These are phyloP conservation scores for Murraya paniculata DNA, from an alignment of 345 rosid species.

Conservation along the genomic window DNA sequence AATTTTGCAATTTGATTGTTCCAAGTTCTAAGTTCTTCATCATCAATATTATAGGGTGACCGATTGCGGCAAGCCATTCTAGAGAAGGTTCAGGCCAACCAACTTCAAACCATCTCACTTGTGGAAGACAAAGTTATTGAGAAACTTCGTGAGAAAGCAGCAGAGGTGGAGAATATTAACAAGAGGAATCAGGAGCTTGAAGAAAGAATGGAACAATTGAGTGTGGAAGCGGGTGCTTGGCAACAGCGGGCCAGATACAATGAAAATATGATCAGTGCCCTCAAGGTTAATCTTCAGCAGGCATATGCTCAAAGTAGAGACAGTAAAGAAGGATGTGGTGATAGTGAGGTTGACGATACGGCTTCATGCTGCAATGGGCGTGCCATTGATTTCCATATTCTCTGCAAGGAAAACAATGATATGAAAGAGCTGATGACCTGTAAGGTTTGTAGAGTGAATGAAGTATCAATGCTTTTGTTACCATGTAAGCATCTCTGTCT, in stretches of 20 bases:
- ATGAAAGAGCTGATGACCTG: slow-evolving; percentile 57
- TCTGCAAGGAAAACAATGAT: slow-evolving; percentile 37
- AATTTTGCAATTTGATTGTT: not conserved
- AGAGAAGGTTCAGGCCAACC: slow-evolving; percentile 60
- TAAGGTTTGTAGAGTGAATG: slow-evolving; percentile 68
- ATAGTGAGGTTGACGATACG: slow-evolving; percentile 85
- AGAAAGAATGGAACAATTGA: slow-evolving; percentile 63
- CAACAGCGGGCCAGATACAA: slow-evolving; percentile 69
- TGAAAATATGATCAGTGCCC: slow-evolving; percentile 65
- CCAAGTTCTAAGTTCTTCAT: slow-evolving; percentile 10
- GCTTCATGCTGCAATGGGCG: slow-evolving; percentile 77
- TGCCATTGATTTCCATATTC: slow-evolving; percentile 46
- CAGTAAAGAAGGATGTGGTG: slow-evolving; percentile 84
- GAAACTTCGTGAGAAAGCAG: slow-evolving; percentile 72
- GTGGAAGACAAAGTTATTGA: slow-evolving; percentile 55
- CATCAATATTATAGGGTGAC: slow-evolving; percentile 45
- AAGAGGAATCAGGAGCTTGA: slow-evolving; percentile 76
- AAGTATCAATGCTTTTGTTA: slow-evolving; percentile 74
- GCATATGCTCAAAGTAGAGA: slow-evolving; percentile 62
- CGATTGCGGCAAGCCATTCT: slow-evolving; percentile 49
- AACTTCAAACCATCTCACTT: slow-evolving; percentile 52
- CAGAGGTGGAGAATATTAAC: slow-evolving; percentile 63
- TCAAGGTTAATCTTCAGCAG: slow-evolving; percentile 69
- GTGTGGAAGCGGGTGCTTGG: slow-evolving; percentile 73
- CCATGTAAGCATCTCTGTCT: slow-evolving; percentile 97